These are phyloP conservation scores for Kazachstania bromeliacearum DNA, from an alignment of 805 yeast species.

Conservation along the genomic window DNA sequence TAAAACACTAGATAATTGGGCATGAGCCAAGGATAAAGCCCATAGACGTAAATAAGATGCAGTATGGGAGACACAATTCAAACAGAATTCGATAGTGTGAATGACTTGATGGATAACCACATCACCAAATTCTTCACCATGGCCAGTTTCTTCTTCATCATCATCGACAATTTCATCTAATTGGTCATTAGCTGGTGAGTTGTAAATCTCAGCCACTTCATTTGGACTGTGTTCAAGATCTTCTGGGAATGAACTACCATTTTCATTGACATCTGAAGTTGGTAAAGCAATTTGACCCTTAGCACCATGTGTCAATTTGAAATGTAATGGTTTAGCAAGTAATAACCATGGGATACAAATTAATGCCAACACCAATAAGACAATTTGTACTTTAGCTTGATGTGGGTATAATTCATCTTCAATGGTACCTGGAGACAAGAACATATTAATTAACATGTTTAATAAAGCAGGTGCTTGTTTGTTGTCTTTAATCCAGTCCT, in stretches of 20 bases:
- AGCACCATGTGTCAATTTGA: slow-evolving; percentile 31
- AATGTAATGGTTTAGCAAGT: slow-evolving; percentile 51
- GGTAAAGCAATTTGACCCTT: slow-evolving; percentile 22
- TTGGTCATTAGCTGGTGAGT: too few species aligned
- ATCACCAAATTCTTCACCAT: slow-evolving; percentile 50
- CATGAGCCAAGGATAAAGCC: slow-evolving; percentile 74
- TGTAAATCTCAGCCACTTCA: slow-evolving; percentile 35
- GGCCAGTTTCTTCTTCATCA: slow-evolving; percentile 37
- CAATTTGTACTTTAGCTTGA: slow-evolving; percentile 51
- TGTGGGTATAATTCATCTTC: slow-evolving; percentile 59
- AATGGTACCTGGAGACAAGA: slow-evolving; percentile 59
- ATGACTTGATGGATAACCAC: slow-evolving; percentile 71
- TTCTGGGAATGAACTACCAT: slow-evolving; percentile 12
- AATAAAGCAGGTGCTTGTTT: slow-evolving; percentile 64
- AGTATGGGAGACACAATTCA: slow-evolving; percentile 71
- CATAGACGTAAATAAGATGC: slow-evolving; percentile 70
- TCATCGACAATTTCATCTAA: slow-evolving; percentile 25
- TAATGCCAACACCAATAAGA: slow-evolving; percentile 48
- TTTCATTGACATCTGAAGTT: slow-evolving; percentile 10
- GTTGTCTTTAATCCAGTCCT: slow-evolving; percentile 56
- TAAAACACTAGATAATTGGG: slow-evolving; percentile 63
- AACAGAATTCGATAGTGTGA: slow-evolving; percentile 71
- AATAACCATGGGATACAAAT: slow-evolving; percentile 70
- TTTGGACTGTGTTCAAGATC: slow-evolving; percentile 3
- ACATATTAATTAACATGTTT: slow-evolving; percentile 70